Base-by-base conservation (phyloP, 306 rosid genomes). In the Amphicarpaea edgeworthii region DNA sequence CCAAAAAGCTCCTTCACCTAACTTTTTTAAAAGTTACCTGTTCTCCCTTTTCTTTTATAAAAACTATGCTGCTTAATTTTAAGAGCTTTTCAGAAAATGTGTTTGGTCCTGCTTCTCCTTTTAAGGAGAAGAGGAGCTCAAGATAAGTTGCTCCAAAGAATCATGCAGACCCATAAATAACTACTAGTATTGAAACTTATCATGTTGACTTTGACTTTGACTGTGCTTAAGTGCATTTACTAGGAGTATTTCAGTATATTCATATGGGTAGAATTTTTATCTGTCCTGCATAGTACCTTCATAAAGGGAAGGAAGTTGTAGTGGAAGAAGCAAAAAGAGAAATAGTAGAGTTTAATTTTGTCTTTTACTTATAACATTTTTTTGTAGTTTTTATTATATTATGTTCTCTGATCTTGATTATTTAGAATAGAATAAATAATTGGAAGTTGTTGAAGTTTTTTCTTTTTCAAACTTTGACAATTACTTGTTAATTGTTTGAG, bases 401-500 rank as follows among this genome's bases (percentile, higher is more conserved):
- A 19, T 64, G 55, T 70, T 65, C 16, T 24, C 54, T 73, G 47
- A 73, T 54, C 17, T 50, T 68, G 71, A 37, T 68, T 38, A 32
- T 68, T 12, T 50, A 19, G 23, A 42, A 21, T 68, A 72, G 65
- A 63, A 75, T 41, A 70, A 64, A 45, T 21, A 41, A 30, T 43
- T 49, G 64, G 28, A 26, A 74, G 53, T n/a, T 19, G 45, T 42
- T 45, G 21, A 37, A 71, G 70, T 64, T 23, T 51, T 65, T 62
- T 76, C 47, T 23, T 53, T 57, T 78, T 58, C 63, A 68, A 53
- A 42, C 17, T 73, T 75, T 43, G 30, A 54, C 21, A 16, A 71
- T 63, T 58, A 40, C 77, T n/a, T 63, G 30, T 63, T 58, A 40
- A 76, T n/a, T 63, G 30, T 62, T 74, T 46, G 63, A 34, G 70